Base-by-base conservation (phyloP, 805 yeast genomes). In the Ogataea pilisensis region DNA sequence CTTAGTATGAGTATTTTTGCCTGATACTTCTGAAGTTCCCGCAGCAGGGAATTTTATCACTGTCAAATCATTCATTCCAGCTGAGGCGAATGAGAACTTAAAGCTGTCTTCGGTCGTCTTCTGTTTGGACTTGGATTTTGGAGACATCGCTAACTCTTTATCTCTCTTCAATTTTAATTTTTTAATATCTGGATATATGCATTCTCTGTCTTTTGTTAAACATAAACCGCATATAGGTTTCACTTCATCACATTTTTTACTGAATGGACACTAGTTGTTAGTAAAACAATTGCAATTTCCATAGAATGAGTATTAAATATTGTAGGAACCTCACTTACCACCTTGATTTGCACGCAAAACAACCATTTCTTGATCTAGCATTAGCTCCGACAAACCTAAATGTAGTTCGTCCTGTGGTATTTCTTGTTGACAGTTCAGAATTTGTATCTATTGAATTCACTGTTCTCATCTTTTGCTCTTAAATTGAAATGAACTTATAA, bases 191-290 rank as follows among this genome's bases (percentile, higher is more conserved):
- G 35, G 35, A 35, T 35, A 30, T 11, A 21, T 8, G 12, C 40
- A 37, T 6, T 14, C 30, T 31, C 34, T 13, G 16, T 31, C 1
- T 9, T 25, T 37, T n/a, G 27, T 17, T 2, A n/a, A 16, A 19
- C 40, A 37, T 8, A 30, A 17, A 8, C 29, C 29, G 12, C 40
- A 37, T 8, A 24, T 24, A 13, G 40, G 40, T 19, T 37, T 37
- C 12, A 13, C 9, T 24, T 37, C 40, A 24, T 37, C 40, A 30
- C 40, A 37, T 18, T 37, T 37, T 14, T 37, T 37, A 5, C 37
- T 34, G 26, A 22, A 22, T 8, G 11, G 11, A 22, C 7, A 22
- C 14, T 34, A n/a, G 22, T 12, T 3, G n/a, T 34, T 34, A 24
- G 29, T 34, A 34, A 24, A 26, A n/a, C n/a, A n/a, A n/a, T n/a